phyloP scores from a whole-genome alignment of 805 yeast species.

The Candida golubevii region DNA sequence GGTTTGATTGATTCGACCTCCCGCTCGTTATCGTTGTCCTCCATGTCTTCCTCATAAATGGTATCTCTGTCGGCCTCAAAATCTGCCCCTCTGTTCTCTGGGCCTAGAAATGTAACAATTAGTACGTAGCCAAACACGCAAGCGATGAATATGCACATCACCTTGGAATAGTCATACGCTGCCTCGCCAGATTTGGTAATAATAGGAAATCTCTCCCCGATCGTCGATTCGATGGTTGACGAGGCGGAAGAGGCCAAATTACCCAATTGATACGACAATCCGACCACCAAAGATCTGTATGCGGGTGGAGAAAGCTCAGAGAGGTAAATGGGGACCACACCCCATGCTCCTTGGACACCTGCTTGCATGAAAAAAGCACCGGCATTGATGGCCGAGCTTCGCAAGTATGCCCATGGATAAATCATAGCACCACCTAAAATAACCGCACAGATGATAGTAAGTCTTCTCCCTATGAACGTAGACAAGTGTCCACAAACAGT shows the following conservation, averaged over 20 bases:
- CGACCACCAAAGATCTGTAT: constrained; percentile 14
- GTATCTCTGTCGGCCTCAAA: constrained; percentile 15
- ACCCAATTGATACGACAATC: constrained; percentile 63
- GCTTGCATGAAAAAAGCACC: constrained; percentile 62
- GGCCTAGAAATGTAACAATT: constrained; percentile 50
- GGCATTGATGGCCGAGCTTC: constrained; percentile 43
- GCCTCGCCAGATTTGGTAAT: constrained; percentile 15
- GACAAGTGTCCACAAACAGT: constrained; percentile 42
- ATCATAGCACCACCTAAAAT: constrained; percentile 38
- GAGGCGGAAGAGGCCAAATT: constrained; percentile 69
- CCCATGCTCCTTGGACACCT: constrained; percentile 73
- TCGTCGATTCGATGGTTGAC: constrained; percentile 63
- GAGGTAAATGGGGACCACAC: constrained; percentile 63
- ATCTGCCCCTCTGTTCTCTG: constrained; percentile 39
- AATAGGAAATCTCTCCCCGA: constrained; percentile 59
- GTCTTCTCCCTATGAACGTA: constrained; percentile 35
- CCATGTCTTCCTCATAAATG: constrained; percentile 8
- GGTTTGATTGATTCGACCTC: not conserved
- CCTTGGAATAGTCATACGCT: constrained; percentile 58
- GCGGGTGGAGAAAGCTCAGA: constrained; percentile 49
- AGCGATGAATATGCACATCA: constrained; percentile 67
- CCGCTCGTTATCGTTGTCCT: constrained; percentile 2
- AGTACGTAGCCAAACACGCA: constrained; percentile 55
- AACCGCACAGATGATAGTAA: constrained; percentile 29
- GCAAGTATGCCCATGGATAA: constrained; percentile 27